A percentile compares a stretch with the other conserved stretches of the same genome.
These are phyloP conservation scores for Ustilago nuda DNA, from an alignment of 1,284 basidiomycete genomes.

Conservation along the genomic window DNA sequence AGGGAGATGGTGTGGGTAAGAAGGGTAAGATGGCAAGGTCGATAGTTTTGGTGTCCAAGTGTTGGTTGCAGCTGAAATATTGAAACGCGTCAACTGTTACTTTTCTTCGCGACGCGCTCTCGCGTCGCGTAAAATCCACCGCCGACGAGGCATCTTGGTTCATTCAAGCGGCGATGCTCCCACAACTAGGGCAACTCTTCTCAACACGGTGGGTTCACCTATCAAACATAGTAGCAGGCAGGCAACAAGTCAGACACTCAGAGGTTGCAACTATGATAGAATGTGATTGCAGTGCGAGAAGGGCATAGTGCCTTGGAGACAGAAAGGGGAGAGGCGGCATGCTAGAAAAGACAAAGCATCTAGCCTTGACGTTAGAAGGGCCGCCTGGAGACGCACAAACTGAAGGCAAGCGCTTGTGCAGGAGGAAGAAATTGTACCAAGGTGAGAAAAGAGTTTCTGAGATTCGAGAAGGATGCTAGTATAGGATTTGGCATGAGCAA, in stretches of 20 bases:
- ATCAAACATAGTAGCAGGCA: background rate
- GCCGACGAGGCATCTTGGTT: background rate
- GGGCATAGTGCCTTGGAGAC: slow-evolving; percentile 9
- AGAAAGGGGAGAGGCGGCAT: background rate
- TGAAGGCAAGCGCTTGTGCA: background rate
- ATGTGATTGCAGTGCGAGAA: slow-evolving; percentile 21
- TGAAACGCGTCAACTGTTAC: slow-evolving; percentile 7
- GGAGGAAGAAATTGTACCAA: background rate
- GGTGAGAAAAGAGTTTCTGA: background rate
- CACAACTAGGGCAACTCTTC: background rate
- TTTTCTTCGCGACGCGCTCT: slow-evolving; percentile 2
- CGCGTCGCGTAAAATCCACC: slow-evolving; percentile 15
- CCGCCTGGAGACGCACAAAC: background rate
- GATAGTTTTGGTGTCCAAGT: slow-evolving; percentile 8
- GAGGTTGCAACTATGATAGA: slow-evolving; percentile 2
- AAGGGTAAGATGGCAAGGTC: background rate
- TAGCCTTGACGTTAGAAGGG: background rate
- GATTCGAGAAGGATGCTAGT: background rate
- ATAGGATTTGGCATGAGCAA: background rate
- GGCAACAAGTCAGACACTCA: background rate
- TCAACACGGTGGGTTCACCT: background rate
- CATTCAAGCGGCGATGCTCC: background rate
- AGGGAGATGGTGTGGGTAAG: background rate
- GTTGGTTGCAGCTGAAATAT: slow-evolving; percentile 3
- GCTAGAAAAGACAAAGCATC: background rate